These are phyloP conservation scores for Begonia peltatifolia DNA, from an alignment of 306 rosid species.

Conservation along the genomic window DNA sequence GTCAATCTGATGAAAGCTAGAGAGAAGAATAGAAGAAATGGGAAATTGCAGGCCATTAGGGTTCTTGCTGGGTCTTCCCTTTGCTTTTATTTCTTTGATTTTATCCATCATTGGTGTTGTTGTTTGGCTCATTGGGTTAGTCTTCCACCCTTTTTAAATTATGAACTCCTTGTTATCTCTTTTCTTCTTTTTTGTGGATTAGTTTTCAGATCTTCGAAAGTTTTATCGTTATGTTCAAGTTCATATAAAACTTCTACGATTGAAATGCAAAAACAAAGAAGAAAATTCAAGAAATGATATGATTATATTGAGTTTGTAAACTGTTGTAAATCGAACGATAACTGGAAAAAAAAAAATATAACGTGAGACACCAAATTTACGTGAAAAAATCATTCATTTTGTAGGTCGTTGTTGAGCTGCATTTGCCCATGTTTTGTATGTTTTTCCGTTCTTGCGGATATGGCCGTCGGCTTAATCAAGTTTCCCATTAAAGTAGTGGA, in stretches of 20 bases:
- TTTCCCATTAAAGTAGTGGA: slow-evolving; percentile 18
- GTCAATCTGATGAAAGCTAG: not conserved
- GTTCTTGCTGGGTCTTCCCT: slow-evolving; percentile 34
- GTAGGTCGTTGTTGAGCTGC: slow-evolving; percentile 25
- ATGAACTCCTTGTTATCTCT: no score
- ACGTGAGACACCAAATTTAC: no score
- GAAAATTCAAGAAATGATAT: no score
- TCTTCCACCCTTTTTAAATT: not conserved
- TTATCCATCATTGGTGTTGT: slow-evolving; percentile 21
- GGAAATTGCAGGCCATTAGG: slow-evolving; percentile 29
- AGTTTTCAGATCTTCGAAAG: no score
- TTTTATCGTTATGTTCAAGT: no score
- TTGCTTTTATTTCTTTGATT: slow-evolving; percentile 23
- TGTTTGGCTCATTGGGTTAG: slow-evolving; percentile 28
- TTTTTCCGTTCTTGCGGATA: slow-evolving; percentile 14
- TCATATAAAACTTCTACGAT: no score
- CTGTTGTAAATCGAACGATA: no score
- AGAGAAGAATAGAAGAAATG: slow-evolving; percentile 1
- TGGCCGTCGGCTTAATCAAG: slow-evolving; percentile 16
- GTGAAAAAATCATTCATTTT: not conserved
- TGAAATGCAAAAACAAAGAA: no score
- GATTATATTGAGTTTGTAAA: no score
- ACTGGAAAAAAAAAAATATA: no score
- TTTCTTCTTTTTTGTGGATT: no score
- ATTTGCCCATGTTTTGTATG: slow-evolving; percentile 32